Percentiles rank a stretch among this genome's conserved stretches.
phyloP scores from a whole-genome alignment of 768 basidiomycete species.

The Mycena leptocephala region DNA sequence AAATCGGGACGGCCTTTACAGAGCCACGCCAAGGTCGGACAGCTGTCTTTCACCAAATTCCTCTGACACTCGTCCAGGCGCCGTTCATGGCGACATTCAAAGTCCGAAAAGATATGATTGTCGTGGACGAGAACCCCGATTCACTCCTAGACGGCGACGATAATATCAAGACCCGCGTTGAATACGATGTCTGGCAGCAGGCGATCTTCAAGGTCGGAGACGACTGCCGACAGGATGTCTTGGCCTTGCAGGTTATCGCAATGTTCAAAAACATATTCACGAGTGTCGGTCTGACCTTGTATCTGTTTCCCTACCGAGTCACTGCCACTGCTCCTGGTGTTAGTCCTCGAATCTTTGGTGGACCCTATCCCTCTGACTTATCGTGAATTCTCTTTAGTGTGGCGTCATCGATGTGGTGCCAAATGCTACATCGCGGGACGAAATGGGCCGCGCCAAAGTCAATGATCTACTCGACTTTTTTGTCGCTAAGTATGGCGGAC shows the following conservation, averaged over 20 bases:
- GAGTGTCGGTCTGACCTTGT: conserved; percentile 89
- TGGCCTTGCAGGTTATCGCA: conserved; percentile 96
- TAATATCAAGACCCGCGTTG: conserved; percentile 68
- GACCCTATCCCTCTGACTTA: neutral
- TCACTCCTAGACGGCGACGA: conserved; percentile 77
- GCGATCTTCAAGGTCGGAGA: conserved; percentile 99
- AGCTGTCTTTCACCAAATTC: neutral
- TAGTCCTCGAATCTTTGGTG: conserved; percentile 48
- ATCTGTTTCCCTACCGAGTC: conserved; percentile 96
- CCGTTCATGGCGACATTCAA: conserved; percentile 99
- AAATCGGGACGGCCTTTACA: conserved; percentile 96
- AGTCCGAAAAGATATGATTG: conserved; percentile 88
- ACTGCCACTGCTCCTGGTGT: conserved; percentile 98
- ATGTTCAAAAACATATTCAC: conserved; percentile 99
- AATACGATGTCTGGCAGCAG: conserved; percentile 95
- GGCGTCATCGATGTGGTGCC: conserved; percentile 99
- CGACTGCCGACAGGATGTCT: conserved; percentile 98
- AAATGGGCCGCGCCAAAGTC: conserved; percentile 99
- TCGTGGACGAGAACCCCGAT: conserved; percentile 81
- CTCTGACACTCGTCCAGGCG: conserved; percentile 69
- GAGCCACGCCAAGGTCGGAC: conserved; percentile 92
- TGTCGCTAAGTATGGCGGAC: conserved; percentile 91
- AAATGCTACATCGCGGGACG: conserved; percentile 97
- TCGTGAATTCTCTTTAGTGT: conserved; percentile 67
- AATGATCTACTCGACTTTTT: conserved; percentile 97